These are phyloP conservation scores for Solanum paucissectum DNA, from an alignment of 257 asterid species.

Conservation along the genomic window DNA sequence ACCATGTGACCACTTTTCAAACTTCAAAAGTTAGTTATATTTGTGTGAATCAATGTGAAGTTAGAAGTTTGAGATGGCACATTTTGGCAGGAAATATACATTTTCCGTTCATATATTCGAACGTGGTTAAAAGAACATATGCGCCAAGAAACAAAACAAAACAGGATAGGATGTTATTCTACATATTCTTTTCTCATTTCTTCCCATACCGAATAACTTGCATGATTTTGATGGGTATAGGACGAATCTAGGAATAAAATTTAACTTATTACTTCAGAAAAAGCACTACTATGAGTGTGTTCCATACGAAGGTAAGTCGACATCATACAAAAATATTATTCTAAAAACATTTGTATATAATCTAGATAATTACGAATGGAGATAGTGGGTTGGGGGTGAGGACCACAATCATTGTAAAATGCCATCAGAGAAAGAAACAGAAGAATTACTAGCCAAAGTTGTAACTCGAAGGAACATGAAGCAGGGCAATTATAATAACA, in stretches of 20 bases:
- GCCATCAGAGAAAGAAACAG: not conserved
- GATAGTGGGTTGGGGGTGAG: not conserved
- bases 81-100: not conserved
- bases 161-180: not conserved
- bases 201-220: not conserved
- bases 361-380: not conserved
- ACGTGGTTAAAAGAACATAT: not conserved
- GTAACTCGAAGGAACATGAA: not conserved
- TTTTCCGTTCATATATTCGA: not conserved
- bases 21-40: not conserved
- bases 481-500: not conserved
- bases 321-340: not conserved
- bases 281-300: not conserved
- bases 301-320: not conserved
- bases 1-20: not conserved
- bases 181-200: not conserved
- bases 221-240: not conserved
- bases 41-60: not conserved
- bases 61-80: not conserved
- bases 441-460: not conserved
- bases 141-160: not conserved
- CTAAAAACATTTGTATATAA: not conserved
- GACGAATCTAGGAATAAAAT: not conserved
- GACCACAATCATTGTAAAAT: not conserved
- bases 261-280: too few species aligned